Base-by-base conservation (phyloP, 768 basidiomycete species). In the Sutorius australiensis region DNA sequence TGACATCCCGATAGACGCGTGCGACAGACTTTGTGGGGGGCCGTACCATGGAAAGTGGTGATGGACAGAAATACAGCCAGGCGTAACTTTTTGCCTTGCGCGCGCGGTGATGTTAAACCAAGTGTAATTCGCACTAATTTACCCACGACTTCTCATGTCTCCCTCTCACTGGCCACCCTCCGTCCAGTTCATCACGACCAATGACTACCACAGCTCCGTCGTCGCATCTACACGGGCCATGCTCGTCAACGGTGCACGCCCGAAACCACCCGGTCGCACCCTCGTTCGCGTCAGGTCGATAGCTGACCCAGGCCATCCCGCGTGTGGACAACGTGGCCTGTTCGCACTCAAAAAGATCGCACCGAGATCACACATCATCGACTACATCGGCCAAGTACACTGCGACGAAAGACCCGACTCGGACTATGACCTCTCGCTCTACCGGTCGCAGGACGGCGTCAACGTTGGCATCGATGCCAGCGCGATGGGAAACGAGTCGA, bases 361-460 rank as follows among this genome's bases (percentile, higher is more conserved):
- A 3, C 76, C 82, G 4, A 79, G 77, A 40, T 79, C 82, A 24
- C 81, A 84, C 58, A 82, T 95, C 34, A 67, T 94, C 12, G 86
- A 92, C 58, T 95, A 95, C 60, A 71, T 87, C 24, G 92, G 93
- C 24, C 82, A 94, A 66, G 77, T 95, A 17, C 94, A 98, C 66
- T 82, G 82, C 59, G 83, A 93, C 57, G 81, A 82, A 38, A 80
- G 89, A 48, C 76, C 75, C 24, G 71, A 77, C 31, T 88, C 88
- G n/a, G 86, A 95, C 68, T 95, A 95, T 65, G 94, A 95, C 69
- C 74, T 95, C 24, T 92, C 86, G 13, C 77, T 95, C n/a, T 75
- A 80, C 66, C 85, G 83, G 33, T 71, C 78, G 46, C 70, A 73
- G 51, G 74, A 77, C 47, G 82, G 81, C 8, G 63, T 79, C 37